phyloP scores from a whole-genome alignment of 495 filamentous ascomycete genomes.

The Xylaria curta region DNA sequence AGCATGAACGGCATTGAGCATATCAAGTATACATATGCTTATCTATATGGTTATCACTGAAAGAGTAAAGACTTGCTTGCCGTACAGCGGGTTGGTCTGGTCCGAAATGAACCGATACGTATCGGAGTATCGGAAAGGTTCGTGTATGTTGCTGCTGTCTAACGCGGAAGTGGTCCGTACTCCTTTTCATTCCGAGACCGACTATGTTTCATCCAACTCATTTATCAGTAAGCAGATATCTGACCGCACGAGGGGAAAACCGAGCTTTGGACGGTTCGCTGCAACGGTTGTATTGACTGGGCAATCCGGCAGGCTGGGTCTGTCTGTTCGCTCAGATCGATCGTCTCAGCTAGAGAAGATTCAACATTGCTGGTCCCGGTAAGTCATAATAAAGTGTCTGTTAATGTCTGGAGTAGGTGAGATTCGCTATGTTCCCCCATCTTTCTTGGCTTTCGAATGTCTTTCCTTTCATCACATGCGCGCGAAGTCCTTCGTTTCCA shows the following conservation, averaged over 20 bases:
- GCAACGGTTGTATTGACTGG: conserved; percentile 1
- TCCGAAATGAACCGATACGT: too few relatives aligned
- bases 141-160: background rate
- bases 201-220: conserved; percentile 19
- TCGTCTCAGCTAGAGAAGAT: background rate
- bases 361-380: conserved; percentile 11
- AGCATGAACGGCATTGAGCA: background rate
- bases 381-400: background rate
- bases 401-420: conserved; percentile 2
- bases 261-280: conserved; percentile 7
- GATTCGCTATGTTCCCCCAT: background rate
- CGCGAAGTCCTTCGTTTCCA: too few relatives aligned
- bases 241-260: background rate
- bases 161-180: background rate
- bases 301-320: conserved; percentile 12
- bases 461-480: too few relatives aligned
- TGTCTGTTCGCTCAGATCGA: conserved; percentile 13
- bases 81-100: too few relatives aligned
- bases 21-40: background rate
- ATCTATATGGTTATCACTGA: background rate
- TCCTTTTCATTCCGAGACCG: background rate
- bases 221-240: background rate
- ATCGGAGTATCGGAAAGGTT: background rate
- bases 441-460: background rate
- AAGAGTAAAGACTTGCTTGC: too few relatives aligned